Conservation (phyloP, 2,329 filamentous ascomycete genomes). For the Pseudocercospora cruenta region DNA sequence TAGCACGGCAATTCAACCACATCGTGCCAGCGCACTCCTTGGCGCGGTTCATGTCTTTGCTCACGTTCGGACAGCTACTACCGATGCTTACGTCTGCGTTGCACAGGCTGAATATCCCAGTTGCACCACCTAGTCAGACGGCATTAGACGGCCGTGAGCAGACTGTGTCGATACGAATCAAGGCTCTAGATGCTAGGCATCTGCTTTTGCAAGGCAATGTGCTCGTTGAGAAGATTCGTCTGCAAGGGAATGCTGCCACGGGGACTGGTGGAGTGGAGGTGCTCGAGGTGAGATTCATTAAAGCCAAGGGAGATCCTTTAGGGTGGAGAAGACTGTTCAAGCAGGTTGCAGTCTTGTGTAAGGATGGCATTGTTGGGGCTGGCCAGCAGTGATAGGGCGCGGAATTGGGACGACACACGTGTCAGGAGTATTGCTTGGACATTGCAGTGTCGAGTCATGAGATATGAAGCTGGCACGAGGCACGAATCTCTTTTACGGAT, state of each 20-base stretch:
- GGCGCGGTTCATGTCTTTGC: slow-evolving; percentile 87
- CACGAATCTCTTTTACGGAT: background rate
- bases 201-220: slow-evolving; percentile 77
- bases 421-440: background rate
- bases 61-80: slow-evolving; percentile 73
- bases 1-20: slow-evolving; percentile 83
- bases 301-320: slow-evolving; percentile 91
- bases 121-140: slow-evolving; percentile 51
- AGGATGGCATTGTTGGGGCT: slow-evolving; percentile 67
- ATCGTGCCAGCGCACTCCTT: slow-evolving; percentile 86
- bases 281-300: slow-evolving; percentile 87
- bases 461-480: background rate
- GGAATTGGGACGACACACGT: background rate
- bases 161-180: slow-evolving; percentile 64
- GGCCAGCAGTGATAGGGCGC: slow-evolving; percentile 3
- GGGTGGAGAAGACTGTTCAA: slow-evolving; percentile 99
- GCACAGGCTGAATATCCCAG: slow-evolving; percentile 81
- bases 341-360: slow-evolving; percentile 84
- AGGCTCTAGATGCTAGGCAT: slow-evolving; percentile 71
- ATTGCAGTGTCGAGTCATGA: background rate
- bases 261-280: slow-evolving; percentile 56
- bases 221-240: slow-evolving; percentile 67
- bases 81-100: slow-evolving; percentile 80
- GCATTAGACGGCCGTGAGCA: slow-evolving; percentile 54
- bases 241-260: slow-evolving; percentile 36